These are phyloP conservation scores for Chlorokybus atmophyticus DNA, from an alignment of 139 green algal species.

Conservation along the genomic window DNA sequence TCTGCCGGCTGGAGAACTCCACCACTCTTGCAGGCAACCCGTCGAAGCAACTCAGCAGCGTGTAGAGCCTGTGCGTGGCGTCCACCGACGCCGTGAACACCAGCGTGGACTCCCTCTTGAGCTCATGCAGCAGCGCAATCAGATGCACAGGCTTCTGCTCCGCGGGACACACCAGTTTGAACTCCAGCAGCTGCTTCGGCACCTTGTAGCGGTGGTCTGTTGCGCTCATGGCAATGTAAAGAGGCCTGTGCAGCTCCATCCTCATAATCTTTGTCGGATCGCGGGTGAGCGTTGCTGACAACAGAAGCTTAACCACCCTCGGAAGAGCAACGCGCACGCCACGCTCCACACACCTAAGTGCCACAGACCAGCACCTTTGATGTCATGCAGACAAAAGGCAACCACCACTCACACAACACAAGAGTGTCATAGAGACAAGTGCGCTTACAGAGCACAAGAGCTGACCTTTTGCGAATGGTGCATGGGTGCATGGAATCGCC, in stretches of 20 bases:
- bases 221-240: conserved; percentile 48
- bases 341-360: no score
- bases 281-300: conserved; percentile 76
- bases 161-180: conserved; percentile 40
- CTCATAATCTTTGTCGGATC: conserved; percentile 63
- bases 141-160: conserved; percentile 23
- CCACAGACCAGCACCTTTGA: no score
- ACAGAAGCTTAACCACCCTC: conserved; percentile 67
- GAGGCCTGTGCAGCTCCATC: conserved; percentile 48
- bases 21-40: conserved; percentile 28
- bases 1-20: conserved; percentile 30
- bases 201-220: conserved; percentile 45
- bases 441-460: no score
- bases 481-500: no score
- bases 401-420: no score
- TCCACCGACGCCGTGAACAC: conserved; percentile 76
- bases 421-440: no score
- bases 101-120: conserved; percentile 36
- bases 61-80: conserved; percentile 51
- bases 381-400: no score
- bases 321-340: no score
- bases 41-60: conserved; percentile 36
- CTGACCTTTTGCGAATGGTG: no score
- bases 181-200: conserved; percentile 54
- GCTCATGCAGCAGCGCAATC: conserved; percentile 16